These are phyloP conservation scores for Quercus mongolica DNA, from an alignment of 306 rosid genomes.

Conservation along the genomic window DNA sequence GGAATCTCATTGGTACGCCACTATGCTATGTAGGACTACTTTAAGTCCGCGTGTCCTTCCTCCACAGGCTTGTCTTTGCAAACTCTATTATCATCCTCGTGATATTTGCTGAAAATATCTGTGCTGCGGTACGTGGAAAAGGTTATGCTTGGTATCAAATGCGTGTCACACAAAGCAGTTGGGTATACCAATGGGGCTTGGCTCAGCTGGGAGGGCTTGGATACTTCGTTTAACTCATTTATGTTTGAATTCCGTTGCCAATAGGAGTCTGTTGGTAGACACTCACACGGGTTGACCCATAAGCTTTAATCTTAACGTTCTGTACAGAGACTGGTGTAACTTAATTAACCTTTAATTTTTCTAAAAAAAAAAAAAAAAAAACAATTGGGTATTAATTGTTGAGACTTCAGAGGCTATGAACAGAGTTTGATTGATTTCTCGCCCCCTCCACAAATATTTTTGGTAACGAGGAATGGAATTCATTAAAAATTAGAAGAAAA, in stretches of 20 bases:
- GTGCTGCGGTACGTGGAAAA: background rate
- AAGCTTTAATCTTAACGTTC: accelerated
- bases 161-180: background rate
- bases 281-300: accelerated
- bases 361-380: no score
- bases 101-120: background rate
- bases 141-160: background rate
- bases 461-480: background rate
- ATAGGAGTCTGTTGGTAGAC: no score
- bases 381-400: background rate
- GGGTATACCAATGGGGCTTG: background rate
- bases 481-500: no score
- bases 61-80: background rate
- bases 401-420: background rate
- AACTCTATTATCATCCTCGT: background rate
- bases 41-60: background rate
- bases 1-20: no score
- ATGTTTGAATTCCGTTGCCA: accelerated
- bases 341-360: no score
- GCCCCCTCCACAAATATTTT: background rate
- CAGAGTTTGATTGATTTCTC: background rate
- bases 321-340: no score
- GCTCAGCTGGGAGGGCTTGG: no score
- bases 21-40: background rate
- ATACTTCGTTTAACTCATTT: accelerated